These are phyloP conservation scores for Scheffersomyces quercinus DNA, from an alignment of 1,139 yeast genomes.

Conservation along the genomic window DNA sequence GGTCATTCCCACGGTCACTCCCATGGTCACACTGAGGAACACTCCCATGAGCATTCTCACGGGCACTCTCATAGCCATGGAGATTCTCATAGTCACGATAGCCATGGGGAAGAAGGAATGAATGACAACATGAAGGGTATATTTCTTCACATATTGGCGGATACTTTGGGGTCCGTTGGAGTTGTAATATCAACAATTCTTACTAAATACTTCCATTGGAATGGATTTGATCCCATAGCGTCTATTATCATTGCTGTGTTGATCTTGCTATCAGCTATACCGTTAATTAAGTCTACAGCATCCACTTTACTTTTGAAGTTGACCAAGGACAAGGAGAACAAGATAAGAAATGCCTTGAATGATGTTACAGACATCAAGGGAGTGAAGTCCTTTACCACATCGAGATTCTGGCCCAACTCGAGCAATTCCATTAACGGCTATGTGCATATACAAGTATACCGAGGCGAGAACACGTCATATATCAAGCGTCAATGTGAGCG, in stretches of 20 bases:
- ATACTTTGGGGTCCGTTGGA: slow-evolving; percentile 94
- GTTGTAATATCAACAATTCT: slow-evolving; percentile 83
- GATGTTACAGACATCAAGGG: slow-evolving; percentile 75
- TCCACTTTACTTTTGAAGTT: slow-evolving; percentile 68
- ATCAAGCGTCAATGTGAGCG: slow-evolving; percentile 65
- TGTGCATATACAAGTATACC: slow-evolving; percentile 66
- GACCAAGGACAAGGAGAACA: slow-evolving; percentile 53
- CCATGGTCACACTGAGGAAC: slow-evolving; percentile 36
- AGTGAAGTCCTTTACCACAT: slow-evolving; percentile 80
- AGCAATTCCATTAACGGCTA: slow-evolving; percentile 48
- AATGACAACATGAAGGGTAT: slow-evolving; percentile 95
- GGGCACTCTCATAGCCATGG: slow-evolving; percentile 14
- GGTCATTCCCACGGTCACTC: slow-evolving; percentile 37
- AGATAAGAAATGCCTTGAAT: slow-evolving; percentile 61
- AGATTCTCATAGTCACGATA: slow-evolving; percentile 30
- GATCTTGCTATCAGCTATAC: slow-evolving; percentile 80
- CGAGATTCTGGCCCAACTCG: slow-evolving; percentile 85
- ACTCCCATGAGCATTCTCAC: slow-evolving; percentile 25
- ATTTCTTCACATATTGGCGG: slow-evolving; percentile 89
- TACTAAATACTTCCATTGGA: slow-evolving; percentile 56
- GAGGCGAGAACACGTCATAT: slow-evolving; percentile 65
- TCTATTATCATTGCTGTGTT: slow-evolving; percentile 82
- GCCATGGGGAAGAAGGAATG: slow-evolving; percentile 22
- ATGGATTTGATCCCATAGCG: slow-evolving; percentile 88
- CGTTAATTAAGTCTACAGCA: slow-evolving; percentile 80